A percentile compares a stretch with the other conserved stretches of the same genome.
Conservation (phyloP, 208 protist genomes). For the Angomonas deanei region DNA sequence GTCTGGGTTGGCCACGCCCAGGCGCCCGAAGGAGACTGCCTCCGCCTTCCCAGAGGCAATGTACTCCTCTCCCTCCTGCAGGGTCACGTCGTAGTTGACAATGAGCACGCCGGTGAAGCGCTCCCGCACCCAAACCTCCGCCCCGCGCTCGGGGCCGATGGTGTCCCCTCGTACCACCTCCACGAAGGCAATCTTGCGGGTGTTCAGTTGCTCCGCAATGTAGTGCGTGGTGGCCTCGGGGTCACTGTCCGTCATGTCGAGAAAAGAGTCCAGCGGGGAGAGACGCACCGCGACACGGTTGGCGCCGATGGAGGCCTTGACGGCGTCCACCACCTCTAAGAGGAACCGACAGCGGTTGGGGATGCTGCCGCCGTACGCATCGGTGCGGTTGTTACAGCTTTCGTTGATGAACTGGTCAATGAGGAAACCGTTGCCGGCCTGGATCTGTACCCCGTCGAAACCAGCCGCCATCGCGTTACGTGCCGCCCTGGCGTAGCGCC, state of each 20-base stretch:
- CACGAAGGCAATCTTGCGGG: slow-evolving; percentile 19
- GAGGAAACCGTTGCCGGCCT: slow-evolving; percentile 73
- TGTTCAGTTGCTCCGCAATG: slow-evolving; percentile 11
- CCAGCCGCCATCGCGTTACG: slow-evolving; percentile 36
- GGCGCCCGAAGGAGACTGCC: slow-evolving; percentile 24
- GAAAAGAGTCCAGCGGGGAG: slow-evolving; percentile 13
- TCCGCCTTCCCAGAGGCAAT: slow-evolving; percentile 17
- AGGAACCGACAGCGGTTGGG: slow-evolving; percentile 40
- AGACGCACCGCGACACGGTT: slow-evolving; percentile 31
- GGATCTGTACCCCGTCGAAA: slow-evolving; percentile 80
- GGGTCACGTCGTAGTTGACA: slow-evolving; percentile 13
- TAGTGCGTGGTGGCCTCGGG: slow-evolving; percentile 11
- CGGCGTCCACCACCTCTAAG: slow-evolving; percentile 38
- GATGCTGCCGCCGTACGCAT: slow-evolving; percentile 65
- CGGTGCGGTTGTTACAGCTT: slow-evolving; percentile 45
- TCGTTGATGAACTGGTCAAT: slow-evolving; percentile 57
- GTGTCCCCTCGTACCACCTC: slow-evolving; percentile 7
- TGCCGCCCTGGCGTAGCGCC: slow-evolving; percentile 34
- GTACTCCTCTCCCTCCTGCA: slow-evolving; percentile 11
- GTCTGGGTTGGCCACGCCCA: slow-evolving; percentile 52
- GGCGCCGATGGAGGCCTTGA: slow-evolving; percentile 13
- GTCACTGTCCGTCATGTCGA: slow-evolving; percentile 9
- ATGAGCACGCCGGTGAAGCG: slow-evolving; percentile 14
- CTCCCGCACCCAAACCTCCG: slow-evolving; percentile 14
- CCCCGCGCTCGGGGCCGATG: background rate